Conservation (phyloP, 2,329 filamentous ascomycete species). For the Penicillium olsonii region DNA sequence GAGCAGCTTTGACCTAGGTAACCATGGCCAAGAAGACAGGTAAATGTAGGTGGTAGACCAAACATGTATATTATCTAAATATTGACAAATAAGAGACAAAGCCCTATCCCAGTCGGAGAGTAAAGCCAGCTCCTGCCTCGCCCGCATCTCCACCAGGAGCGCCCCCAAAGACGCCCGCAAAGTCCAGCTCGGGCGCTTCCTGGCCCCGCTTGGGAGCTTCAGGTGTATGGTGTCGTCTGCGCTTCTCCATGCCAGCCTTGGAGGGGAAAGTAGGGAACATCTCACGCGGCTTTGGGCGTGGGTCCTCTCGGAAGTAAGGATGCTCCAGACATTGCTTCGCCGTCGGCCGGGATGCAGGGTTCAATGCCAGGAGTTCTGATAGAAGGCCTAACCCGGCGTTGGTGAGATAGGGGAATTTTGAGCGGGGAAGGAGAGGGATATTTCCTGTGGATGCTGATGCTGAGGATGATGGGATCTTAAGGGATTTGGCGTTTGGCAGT, state of each 20-base stretch:
- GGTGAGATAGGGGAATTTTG: slow-evolving; percentile 80
- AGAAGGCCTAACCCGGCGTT: slow-evolving; percentile 71
- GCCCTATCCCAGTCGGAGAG: slow-evolving; percentile 60
- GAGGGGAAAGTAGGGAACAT: slow-evolving; percentile 98
- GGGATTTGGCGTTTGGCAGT: slow-evolving; percentile 79
- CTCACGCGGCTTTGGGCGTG: slow-evolving; percentile 81
- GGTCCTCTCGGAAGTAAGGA: slow-evolving; percentile 84
- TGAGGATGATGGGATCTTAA: slow-evolving; percentile 63
- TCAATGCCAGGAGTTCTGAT: slow-evolving; percentile 68
- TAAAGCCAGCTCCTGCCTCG: slow-evolving; percentile 59
- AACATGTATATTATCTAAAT: background rate
- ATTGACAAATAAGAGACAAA: background rate
- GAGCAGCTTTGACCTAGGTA: no score
- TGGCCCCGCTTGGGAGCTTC: slow-evolving; percentile 80
- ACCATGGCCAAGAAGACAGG: no score
- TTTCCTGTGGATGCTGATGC: slow-evolving; percentile 38
- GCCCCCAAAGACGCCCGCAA: slow-evolving; percentile 70
- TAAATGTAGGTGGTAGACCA: background rate
- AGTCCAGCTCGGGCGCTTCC: slow-evolving; percentile 64
- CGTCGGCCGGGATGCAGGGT: slow-evolving; percentile 70
- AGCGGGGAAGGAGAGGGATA: slow-evolving; percentile 61
- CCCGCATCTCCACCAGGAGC: slow-evolving; percentile 65
- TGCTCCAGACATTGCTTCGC: slow-evolving; percentile 75
- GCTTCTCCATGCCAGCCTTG: slow-evolving; percentile 87
- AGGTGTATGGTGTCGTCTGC: slow-evolving; percentile 71